phyloP scores from a whole-genome alignment of 257 asterid genomes.

The Cruciata laevipes region DNA sequence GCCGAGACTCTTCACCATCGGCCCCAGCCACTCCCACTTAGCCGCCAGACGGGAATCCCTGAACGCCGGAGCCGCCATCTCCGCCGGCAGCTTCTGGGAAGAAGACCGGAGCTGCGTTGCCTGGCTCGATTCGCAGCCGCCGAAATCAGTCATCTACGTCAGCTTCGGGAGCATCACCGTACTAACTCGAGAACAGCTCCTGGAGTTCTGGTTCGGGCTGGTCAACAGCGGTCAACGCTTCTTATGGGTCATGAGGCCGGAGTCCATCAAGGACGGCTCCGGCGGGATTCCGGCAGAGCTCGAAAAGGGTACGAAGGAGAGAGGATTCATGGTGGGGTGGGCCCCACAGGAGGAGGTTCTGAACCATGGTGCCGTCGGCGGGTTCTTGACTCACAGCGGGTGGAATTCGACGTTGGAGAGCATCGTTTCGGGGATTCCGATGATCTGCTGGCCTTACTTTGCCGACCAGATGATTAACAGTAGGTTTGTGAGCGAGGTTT shows the following conservation, averaged over 20 bases:
- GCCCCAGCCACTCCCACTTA: slow-evolving; percentile 26
- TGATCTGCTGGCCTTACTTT: slow-evolving; percentile 30
- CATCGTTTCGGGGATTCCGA: slow-evolving; percentile 26
- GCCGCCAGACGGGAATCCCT: slow-evolving; percentile 22
- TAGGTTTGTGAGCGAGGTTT: slow-evolving; percentile 47
- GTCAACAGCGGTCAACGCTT: slow-evolving; percentile 24
- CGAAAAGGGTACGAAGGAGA: slow-evolving; percentile 13
- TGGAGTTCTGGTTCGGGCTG: slow-evolving; percentile 29
- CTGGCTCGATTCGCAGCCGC: slow-evolving; percentile 25
- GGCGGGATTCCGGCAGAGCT: slow-evolving; percentile 14
- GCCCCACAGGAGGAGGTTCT: slow-evolving; percentile 25
- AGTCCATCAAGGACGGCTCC: neutral
- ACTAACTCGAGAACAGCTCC: slow-evolving; percentile 14
- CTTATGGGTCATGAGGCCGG: slow-evolving; percentile 28
- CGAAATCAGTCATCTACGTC: slow-evolving; percentile 25
- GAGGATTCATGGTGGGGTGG: slow-evolving; percentile 28
- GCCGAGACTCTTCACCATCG: slow-evolving; percentile 24
- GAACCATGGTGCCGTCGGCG: slow-evolving; percentile 20
- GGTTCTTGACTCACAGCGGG: slow-evolving; percentile 31
- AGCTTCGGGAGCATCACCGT: slow-evolving; percentile 27
- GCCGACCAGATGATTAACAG: slow-evolving; percentile 45
- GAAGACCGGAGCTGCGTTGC: slow-evolving; percentile 24
- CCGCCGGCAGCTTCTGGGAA: slow-evolving; percentile 26
- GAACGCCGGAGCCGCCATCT: slow-evolving; percentile 12
- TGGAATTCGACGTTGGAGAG: slow-evolving; percentile 35